Percentiles rank a stretch among this genome's conserved stretches.
Evolutionary conservation across 2,329 filamentous ascomycete genomes (phyloP).

Genomic region (Parastagonospora avenae): DNA sequence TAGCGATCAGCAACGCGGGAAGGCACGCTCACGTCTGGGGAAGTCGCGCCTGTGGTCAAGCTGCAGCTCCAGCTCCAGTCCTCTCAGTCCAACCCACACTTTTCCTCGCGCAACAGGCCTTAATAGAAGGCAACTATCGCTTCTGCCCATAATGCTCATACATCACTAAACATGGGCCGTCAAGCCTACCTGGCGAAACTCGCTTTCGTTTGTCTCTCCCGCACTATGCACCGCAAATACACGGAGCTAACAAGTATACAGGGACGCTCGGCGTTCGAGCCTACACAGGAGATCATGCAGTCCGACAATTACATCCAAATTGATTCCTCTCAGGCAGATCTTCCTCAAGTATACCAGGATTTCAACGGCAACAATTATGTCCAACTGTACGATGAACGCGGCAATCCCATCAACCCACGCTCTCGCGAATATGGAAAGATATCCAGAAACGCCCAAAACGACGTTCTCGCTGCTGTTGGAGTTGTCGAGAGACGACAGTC

Average conservation of each 20-base stretch:
- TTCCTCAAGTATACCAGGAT: constrained; percentile 27
- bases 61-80: not conserved
- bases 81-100: not conserved
- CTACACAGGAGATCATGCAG: constrained; percentile 27
- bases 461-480: constrained; percentile 54
- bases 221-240: not conserved
- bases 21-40: constrained; percentile 18
- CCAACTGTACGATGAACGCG: constrained; percentile 53
- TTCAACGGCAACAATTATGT: constrained; percentile 32
- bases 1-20: not conserved
- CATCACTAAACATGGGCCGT: constrained; percentile 34
- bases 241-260: constrained; percentile 27
- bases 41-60: constrained; percentile 8
- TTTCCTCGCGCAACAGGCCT: not conserved
- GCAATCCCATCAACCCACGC: constrained; percentile 50
- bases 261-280: constrained; percentile 51
- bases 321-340: constrained; percentile 27
- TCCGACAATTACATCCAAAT: constrained; percentile 38
- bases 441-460: constrained; percentile 54
- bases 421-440: constrained; percentile 47
- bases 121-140: not conserved
- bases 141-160: not conserved
- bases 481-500: constrained; percentile 50
- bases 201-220: constrained; percentile 37
- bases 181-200: constrained; percentile 47